These are phyloP conservation scores for Aspergillus conjunctus DNA, from an alignment of 495 filamentous ascomycete genomes.

Conservation along the genomic window DNA sequence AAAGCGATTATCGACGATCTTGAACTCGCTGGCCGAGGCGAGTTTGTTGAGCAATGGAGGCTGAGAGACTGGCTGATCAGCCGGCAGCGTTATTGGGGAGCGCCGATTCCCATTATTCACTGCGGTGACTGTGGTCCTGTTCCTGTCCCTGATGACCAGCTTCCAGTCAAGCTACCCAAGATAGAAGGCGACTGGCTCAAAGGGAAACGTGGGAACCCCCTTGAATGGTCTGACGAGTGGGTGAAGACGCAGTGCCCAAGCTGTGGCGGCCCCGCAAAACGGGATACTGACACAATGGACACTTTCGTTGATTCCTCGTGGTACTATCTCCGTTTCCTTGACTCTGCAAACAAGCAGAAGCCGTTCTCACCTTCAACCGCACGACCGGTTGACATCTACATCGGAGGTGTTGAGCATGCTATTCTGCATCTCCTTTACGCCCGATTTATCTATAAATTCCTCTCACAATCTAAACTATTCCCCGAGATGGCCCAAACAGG, in stretches of 20 bases:
- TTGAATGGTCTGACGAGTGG: constrained; percentile 73
- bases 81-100: constrained; percentile 87
- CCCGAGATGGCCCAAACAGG: constrained; percentile 44
- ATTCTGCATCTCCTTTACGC: constrained; percentile 91
- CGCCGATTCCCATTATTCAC: constrained; percentile 88
- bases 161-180: constrained; percentile 76
- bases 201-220: constrained; percentile 73
- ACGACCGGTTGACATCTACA: constrained; percentile 79
- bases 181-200: constrained; percentile 67
- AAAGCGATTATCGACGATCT: constrained; percentile 63
- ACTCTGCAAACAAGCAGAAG: constrained; percentile 61
- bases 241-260: constrained; percentile 74
- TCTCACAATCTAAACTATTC: constrained; percentile 60
- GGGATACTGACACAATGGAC: constrained; percentile 95
- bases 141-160: constrained; percentile 71
- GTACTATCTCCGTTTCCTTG: constrained; percentile 83
- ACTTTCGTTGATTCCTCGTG: constrained; percentile 93
- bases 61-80: constrained; percentile 87
- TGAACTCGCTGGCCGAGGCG: constrained; percentile 50
- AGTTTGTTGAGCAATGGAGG: constrained; percentile 68
- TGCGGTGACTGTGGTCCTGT: constrained; percentile 76
- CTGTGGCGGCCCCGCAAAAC: constrained; percentile 67
- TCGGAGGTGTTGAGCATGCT: constrained; percentile 88
- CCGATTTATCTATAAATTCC: constrained; percentile 86
- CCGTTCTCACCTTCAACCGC: constrained; percentile 63